phyloP scores from a whole-genome alignment of 176 grass and related monocot genomes.

The Leersia perrieri region DNA sequence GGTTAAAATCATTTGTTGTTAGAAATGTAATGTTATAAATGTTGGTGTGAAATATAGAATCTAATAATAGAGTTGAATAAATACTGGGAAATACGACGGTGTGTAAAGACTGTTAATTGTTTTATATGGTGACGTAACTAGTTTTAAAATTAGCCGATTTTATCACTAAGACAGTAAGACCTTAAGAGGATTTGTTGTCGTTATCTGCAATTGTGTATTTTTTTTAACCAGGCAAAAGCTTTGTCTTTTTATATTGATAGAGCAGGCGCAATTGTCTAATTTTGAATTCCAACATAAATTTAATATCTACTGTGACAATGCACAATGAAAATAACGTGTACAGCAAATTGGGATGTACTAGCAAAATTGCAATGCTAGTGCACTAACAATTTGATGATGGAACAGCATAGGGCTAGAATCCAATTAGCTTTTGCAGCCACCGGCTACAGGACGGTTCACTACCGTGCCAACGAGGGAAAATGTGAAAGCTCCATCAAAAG shows the following conservation, averaged over 20 bases:
- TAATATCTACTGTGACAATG: neutral
- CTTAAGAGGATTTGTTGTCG: neutral
- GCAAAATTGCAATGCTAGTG: neutral
- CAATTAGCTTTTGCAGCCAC: neutral
- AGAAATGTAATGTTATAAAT: too few species aligned
- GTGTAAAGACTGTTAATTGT: neutral
- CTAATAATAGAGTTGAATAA: neutral
- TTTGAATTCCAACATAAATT: neutral
- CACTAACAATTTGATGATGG: neutral
- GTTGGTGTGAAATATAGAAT: too few species aligned
- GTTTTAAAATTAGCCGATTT: neutral
- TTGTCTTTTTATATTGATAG: too few species aligned
- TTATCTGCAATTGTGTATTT: neutral
- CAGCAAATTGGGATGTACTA: neutral
- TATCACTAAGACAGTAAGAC: neutral
- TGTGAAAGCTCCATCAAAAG: neutral
- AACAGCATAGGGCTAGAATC: neutral
- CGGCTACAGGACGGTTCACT: neutral
- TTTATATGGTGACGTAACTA: neutral
- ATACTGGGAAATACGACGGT: too few species aligned
- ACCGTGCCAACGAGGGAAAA: conserved; percentile 4
- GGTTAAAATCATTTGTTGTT: too few species aligned
- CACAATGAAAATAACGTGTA: neutral
- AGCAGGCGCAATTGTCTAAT: neutral
- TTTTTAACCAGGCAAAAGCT: too few species aligned